Evolutionary conservation across 495 filamentous ascomycete genomes (phyloP), one percentile per base, ranked within the genome.

Genomic region (Penicillium steckii): DNA sequence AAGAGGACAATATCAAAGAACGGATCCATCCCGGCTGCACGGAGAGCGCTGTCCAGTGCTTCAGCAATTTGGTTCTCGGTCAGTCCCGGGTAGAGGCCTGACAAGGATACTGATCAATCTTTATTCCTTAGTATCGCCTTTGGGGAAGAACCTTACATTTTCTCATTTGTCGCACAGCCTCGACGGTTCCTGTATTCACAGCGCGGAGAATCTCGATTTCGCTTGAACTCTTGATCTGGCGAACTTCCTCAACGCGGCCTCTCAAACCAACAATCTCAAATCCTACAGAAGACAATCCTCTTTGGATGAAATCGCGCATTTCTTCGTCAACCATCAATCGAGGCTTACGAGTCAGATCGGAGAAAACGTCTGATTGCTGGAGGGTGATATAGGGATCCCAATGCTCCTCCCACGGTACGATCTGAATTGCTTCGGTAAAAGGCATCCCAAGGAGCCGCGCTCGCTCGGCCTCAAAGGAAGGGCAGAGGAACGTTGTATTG

Each of bases 1-100:
- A 84, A 84, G 9, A 80, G 67, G 9, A 82, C 80, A 42, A 82
- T 80, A 55, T 82, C 71, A 50, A 82, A 81, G 64, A 82, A 82
- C 0, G 73, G 75, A 4, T 73, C 65, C 48, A 81, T 58, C 0
- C 78, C 78, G 22, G 69, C 66, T 5, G 74, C 72, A 4, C 67
- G 59, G 35, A 82, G 51, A 4, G 77, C 71, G 26, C 73, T 69
- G 54, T 82, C 76, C 13, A 82, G 68, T 1, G 78, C 72, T 27
- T 64, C 51, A 13, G 66, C 71, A 4, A 82, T 79, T 26, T 84
- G 60, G 55, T 71, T 71, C 50, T 81, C 79, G 0, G 73, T 80
- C 44, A 82, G 59, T 3, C 73, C 77, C 1, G 74, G 68, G 27
- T 70, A 67, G 6, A 82, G 68, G 41, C 68, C 68, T 71, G 40